Percentiles rank a stretch among this genome's conserved stretches.
Evolutionary conservation across 345 rosid genomes (phyloP).

Genomic region (Pseudoturritis turrita): DNA sequence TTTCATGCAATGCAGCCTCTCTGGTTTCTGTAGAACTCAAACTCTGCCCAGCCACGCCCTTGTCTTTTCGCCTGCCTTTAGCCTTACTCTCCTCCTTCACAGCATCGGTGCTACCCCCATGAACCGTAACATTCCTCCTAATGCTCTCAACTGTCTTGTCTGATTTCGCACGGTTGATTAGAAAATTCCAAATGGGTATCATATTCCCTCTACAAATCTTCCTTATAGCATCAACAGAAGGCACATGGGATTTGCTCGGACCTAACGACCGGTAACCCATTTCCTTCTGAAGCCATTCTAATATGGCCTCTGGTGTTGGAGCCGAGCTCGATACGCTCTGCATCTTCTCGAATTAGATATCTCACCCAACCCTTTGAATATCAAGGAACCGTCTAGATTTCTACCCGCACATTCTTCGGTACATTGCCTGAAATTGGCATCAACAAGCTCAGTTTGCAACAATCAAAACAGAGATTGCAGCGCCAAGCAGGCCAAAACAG

Average conservation of each 20-base stretch:
- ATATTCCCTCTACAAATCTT: constrained; percentile 78
- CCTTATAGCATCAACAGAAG: constrained; percentile 57
- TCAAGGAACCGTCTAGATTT: background rate
- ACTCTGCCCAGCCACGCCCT: constrained; percentile 32
- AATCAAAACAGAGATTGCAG: background rate
- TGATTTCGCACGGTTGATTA: constrained; percentile 61
- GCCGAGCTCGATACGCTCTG: constrained; percentile 37
- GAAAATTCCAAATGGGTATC: constrained; percentile 70
- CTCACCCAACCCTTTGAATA: background rate
- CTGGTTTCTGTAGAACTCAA: constrained; percentile 44
- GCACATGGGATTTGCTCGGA: constrained; percentile 51
- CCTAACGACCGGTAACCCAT: constrained; percentile 78
- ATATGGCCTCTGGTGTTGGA: constrained; percentile 67
- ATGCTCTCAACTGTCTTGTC: constrained; percentile 76
- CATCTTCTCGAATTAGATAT: constrained; percentile 24
- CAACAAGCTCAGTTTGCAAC: background rate
- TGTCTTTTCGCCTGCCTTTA: constrained; percentile 56
- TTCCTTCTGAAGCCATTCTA: constrained; percentile 84
- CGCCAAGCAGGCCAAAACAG: background rate
- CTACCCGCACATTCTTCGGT: background rate
- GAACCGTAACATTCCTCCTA: constrained; percentile 66
- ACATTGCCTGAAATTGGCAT: background rate
- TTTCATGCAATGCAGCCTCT: constrained; percentile 63
- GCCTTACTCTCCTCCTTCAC: constrained; percentile 53
- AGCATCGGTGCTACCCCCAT: constrained; percentile 43